phyloP scores from a whole-genome alignment of 2,329 filamentous ascomycete species.

The Phialemonium atrogriseum region DNA sequence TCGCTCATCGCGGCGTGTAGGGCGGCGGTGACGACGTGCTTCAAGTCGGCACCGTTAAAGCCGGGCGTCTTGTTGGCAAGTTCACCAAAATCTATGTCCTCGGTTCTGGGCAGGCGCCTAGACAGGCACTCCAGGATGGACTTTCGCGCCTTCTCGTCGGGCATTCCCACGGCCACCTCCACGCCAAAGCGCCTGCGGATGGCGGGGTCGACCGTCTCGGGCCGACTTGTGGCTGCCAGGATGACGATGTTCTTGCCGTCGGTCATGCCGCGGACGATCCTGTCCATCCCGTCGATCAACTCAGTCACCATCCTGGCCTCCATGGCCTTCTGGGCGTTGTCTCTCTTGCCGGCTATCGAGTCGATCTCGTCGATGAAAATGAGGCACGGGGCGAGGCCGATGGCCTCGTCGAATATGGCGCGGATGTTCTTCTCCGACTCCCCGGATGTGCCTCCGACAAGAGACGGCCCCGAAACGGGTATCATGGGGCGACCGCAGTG shows the following conservation, averaged over 20 bases:
- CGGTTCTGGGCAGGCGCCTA: constrained; percentile 52
- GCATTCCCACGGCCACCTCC: constrained; percentile 81
- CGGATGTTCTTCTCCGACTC: constrained; percentile 83
- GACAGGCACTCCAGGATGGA: constrained; percentile 71
- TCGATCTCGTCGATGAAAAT: constrained; percentile 93
- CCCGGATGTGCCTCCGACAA: constrained; percentile 81
- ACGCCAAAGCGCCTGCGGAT: constrained; percentile 68
- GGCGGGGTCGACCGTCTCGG: constrained; percentile 76
- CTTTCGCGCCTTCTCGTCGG: constrained; percentile 68
- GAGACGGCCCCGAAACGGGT: constrained; percentile 70
- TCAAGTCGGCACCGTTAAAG: constrained; percentile 85
- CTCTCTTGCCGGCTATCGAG: constrained; percentile 78
- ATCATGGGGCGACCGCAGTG: constrained; percentile 71
- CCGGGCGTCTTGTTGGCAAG: constrained; percentile 83
- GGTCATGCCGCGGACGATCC: constrained; percentile 63
- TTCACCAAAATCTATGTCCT: constrained; percentile 63
- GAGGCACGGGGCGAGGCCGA: constrained; percentile 75
- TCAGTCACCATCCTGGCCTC: constrained; percentile 81
- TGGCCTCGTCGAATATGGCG: constrained; percentile 82
- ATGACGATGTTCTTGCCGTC: constrained; percentile 76
- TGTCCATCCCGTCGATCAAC: constrained; percentile 79
- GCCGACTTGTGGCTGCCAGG: constrained; percentile 81
- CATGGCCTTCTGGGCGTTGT: constrained; percentile 79
- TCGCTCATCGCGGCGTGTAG: constrained; percentile 24
- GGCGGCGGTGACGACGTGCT: constrained; percentile 47